Evolutionary conservation across 805 yeast genomes (phyloP).

Genomic region (Torulaspora franciscae): DNA sequence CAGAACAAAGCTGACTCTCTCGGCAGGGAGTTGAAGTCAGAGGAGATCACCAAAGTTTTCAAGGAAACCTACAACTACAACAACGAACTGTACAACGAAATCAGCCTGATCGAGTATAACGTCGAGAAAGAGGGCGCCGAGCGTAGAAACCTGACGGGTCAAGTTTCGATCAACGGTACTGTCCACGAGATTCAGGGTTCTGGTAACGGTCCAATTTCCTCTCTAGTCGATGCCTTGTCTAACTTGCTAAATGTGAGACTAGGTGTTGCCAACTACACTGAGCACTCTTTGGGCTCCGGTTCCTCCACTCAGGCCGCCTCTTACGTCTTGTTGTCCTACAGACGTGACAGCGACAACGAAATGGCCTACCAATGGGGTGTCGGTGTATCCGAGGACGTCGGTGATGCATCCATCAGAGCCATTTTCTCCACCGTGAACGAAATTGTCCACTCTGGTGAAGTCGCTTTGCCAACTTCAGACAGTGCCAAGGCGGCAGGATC

Average conservation of each 20-base stretch:
- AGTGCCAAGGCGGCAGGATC: conserved; percentile 19
- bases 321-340: conserved; percentile 55
- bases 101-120: conserved; percentile 42
- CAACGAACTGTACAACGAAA: conserved; percentile 25
- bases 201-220: conserved; percentile 78
- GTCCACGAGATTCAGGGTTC: conserved; percentile 44
- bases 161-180: conserved; percentile 37
- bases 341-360: conserved; percentile 41
- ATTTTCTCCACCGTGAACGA: conserved; percentile 59
- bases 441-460: conserved; percentile 31
- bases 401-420: conserved; percentile 75
- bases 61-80: conserved; percentile 50
- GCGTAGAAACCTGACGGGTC: conserved; percentile 42
- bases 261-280: conserved; percentile 63
- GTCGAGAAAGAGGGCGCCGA: conserved; percentile 38
- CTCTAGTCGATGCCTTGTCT: conserved; percentile 61
- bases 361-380: conserved; percentile 71
- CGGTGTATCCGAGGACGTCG: conserved; percentile 85
- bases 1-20: conserved; percentile 58
- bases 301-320: conserved; percentile 71
- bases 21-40: conserved; percentile 66
- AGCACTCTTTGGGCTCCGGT: conserved; percentile 70
- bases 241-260: conserved; percentile 47
- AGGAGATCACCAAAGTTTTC: conserved; percentile 58
- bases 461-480: conserved; percentile 21